Base-by-base conservation (phyloP, 495 filamentous ascomycete genomes). In the Annulohypoxylon maeteangense region DNA sequence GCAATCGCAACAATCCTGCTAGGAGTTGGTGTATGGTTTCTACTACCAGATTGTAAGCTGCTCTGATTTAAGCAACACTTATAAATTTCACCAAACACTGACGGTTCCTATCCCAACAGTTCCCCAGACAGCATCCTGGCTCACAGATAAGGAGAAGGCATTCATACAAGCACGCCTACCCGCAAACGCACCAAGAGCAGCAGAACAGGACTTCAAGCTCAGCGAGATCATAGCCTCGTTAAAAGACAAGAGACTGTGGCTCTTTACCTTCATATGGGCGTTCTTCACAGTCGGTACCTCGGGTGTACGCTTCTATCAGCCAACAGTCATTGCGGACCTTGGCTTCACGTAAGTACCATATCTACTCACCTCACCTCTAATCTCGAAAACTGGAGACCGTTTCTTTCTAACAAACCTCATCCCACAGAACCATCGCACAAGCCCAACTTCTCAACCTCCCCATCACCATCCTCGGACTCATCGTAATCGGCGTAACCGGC, bases 81-180 rank as follows among this genome's bases (percentile, higher is more conserved):
- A 29, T 29, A n/a, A 4, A 14, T 34, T 1, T 16, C 32, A 20
- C 4, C 3, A 40, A 54, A 12, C 0, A 44, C 71, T 67, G 29
- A 62, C 61, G 14, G 48, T 25, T 12, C 8, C 22, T 25, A n/a
- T 11, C 22, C 20, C 44, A n/a, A 34, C n/a, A 83, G 81, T 82
- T 47, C 81, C 80, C 4, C 65, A 76, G 11, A 80, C 78, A 0
- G 75, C 80, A n/a, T 74, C 65, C 6, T 83, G 81, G 81, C 68
- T 83, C 31, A 77, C 76, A 12, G 78, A 80, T 11, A 78, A 65
- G 38, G 80, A 83, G 72, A 78, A 80, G 45, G 78, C 76, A 8
- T 83, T 82, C 53, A 74, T 83, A 20, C 78, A 83, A 74, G 81
- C 81, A 32, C 78, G 81, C 8, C 72, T 82, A 11, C 81, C 81